phyloP scores from a whole-genome alignment of 306 rosid species.

The Prinsepia uniflora region DNA sequence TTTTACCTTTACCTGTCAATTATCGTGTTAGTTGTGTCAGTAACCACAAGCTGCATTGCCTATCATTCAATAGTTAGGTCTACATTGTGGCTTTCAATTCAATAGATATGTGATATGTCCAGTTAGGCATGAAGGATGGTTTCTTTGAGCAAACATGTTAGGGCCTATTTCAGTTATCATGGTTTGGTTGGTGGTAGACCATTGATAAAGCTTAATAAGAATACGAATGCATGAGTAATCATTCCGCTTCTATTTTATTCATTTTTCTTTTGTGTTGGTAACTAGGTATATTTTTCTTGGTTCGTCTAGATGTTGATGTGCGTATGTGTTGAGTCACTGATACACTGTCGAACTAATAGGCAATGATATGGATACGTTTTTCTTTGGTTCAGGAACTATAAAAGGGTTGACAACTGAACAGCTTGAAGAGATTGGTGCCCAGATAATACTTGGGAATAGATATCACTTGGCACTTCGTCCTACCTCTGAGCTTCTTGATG shows the following conservation, averaged over 20 bases:
- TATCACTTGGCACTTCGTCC: slow-evolving; percentile 95
- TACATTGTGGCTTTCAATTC: background rate
- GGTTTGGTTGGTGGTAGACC: background rate
- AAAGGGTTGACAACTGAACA: slow-evolving; percentile 76
- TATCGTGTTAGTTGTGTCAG: background rate
- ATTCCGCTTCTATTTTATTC: background rate
- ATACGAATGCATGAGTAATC: background rate
- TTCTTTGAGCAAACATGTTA: background rate
- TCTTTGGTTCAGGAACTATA: slow-evolving; percentile 61
- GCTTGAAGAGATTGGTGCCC: slow-evolving; percentile 95
- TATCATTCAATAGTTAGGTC: too few species aligned
- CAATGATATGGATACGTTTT: slow-evolving; percentile 18
- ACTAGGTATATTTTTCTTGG: background rate
- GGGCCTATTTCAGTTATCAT: background rate
- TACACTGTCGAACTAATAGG: slow-evolving; percentile 6
- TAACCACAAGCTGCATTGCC: background rate
- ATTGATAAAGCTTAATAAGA: background rate
- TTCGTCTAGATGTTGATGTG: background rate
- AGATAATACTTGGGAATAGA: slow-evolving; percentile 92
- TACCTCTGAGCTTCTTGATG: slow-evolving; percentile 85
- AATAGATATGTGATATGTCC: background rate
- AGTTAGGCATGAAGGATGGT: background rate
- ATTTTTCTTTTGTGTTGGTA: background rate
- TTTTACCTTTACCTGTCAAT: background rate
- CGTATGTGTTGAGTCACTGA: background rate